Base-by-base conservation (phyloP, 192 early-diverging fungal genomes). In the Dimargaris verticillata region DNA sequence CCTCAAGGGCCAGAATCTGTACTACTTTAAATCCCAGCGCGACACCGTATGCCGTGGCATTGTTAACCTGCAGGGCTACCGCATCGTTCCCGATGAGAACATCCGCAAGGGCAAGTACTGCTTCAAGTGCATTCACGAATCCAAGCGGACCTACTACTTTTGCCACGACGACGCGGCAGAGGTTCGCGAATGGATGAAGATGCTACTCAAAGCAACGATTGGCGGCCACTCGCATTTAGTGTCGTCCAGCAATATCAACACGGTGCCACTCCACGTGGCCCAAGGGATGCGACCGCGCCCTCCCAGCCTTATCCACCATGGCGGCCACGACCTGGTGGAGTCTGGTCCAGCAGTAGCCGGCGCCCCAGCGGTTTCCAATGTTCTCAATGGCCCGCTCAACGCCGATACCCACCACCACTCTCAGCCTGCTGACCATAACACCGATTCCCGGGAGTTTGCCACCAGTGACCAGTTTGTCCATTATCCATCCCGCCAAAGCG, bases 201-300 rank as follows among this genome's bases (percentile, higher is more conserved):
- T 77, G 14, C 61, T 83, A 57, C 79, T 83, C 76, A 83, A 83
- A 62, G 78, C 80, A 2, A 83, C 81, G 0, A 83, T 83, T 62
- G 67, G 61, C 22, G 33, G 45, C 28, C 47, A 61, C 61, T 72
- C 78, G 0, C 81, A 79, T 17, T 76, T 83, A 12, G 71, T 79
- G 45, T 80, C 79, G 2, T 83, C 81, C 14, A 77, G 74, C 47
- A 78, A 80, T 53, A 70, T 83, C 18, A 65, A 70, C 3, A 83
- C 81, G 0, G 70, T 83, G 12, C 66, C 79, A 2, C 61, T 83
- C 9, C 68, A 80, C 46, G 71, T 75, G 1, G 81, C 81, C 14
- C 75, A 72, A 29, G 63, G 75, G 55, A 64, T 78, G 73, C 66
- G 70, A n/a, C 76, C 78, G 20, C 74, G 78, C 11, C 78, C 78